phyloP scores from a whole-genome alignment of 768 basidiomycete genomes.

The Leucocoprinus sp. region DNA sequence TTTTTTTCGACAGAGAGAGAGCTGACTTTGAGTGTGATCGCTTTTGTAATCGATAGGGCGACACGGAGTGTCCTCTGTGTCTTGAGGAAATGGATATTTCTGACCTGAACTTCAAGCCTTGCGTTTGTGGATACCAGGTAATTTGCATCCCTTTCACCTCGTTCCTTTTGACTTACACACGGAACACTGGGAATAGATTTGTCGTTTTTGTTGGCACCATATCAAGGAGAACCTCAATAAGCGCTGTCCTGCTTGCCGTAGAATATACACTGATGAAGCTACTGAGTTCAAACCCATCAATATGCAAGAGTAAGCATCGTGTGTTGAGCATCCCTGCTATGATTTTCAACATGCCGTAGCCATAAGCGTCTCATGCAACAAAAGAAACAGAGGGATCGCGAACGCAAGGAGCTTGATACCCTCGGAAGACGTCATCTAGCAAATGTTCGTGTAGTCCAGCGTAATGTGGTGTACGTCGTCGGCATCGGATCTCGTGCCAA shows the following conservation, averaged over 20 bases:
- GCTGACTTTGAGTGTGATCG: constrained; percentile 9
- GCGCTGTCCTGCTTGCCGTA: constrained; percentile 92
- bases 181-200: constrained; percentile 57
- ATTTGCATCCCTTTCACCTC: constrained; percentile 5
- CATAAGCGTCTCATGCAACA: constrained; percentile 92
- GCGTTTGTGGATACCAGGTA: constrained; percentile 97
- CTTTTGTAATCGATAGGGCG: constrained; percentile 54
- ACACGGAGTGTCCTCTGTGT: constrained; percentile 96
- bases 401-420: constrained; percentile 89
- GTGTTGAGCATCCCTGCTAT: constrained; percentile 14
- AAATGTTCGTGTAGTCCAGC: constrained; percentile 94
- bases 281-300: constrained; percentile 95
- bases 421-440: constrained; percentile 79
- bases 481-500: constrained; percentile 92
- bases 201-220: constrained; percentile 99
- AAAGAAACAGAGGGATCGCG: constrained; percentile 91
- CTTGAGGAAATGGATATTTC: constrained; percentile 98
- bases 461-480: constrained; percentile 92
- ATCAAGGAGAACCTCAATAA: constrained; percentile 95
- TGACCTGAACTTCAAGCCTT: constrained; percentile 98
- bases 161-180: constrained; percentile 2
- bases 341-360: constrained; percentile 32
- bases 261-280: constrained; percentile 85
- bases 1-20: constrained; percentile 9
- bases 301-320: constrained; percentile 78